These are phyloP conservation scores for Eurotiales sp. DNA, from an alignment of 2,329 filamentous ascomycete species.

Conservation along the genomic window DNA sequence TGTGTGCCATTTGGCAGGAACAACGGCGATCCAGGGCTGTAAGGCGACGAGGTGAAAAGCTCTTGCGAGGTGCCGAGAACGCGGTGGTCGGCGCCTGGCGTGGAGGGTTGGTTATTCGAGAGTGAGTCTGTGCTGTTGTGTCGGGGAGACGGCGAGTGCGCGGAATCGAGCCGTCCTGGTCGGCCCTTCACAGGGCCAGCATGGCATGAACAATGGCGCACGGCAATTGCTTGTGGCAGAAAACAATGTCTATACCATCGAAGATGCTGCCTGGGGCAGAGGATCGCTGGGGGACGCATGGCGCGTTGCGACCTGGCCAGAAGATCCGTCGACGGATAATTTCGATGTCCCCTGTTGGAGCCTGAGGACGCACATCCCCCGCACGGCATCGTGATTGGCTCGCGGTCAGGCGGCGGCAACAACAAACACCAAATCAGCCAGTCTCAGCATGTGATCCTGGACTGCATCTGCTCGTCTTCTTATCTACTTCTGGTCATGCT, in stretches of 20 bases:
- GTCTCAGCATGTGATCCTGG: no score
- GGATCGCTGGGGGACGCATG: slow-evolving; percentile 9
- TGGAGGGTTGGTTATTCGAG: slow-evolving; percentile 25
- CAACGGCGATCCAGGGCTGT: slow-evolving; percentile 81
- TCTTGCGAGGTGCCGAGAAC: slow-evolving; percentile 56
- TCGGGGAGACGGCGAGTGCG: slow-evolving; percentile 17
- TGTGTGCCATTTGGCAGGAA: slow-evolving; percentile 78
- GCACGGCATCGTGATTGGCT: slow-evolving; percentile 2
- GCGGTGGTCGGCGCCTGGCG: slow-evolving; percentile 48
- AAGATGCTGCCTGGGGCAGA: slow-evolving; percentile 10
- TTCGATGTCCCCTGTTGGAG: neutral
- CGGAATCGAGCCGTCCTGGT: slow-evolving; percentile 17
- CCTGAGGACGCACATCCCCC: neutral
- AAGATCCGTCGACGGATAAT: neutral
- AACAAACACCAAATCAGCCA: no score
- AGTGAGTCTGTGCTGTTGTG: slow-evolving; percentile 8
- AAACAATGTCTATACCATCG: neutral
- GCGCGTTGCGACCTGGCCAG: neutral
- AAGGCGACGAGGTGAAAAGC: slow-evolving; percentile 73
- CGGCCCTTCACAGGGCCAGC: neutral
- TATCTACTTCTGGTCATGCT: no score
- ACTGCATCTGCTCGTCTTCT: no score
- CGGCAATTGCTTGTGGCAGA: neutral
- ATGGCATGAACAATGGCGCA: slow-evolving; percentile 11
- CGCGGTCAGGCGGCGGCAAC: slow-evolving; percentile 12